Conservation (phyloP, 208 protist species). For the Wallacemonas sp. region DNA sequence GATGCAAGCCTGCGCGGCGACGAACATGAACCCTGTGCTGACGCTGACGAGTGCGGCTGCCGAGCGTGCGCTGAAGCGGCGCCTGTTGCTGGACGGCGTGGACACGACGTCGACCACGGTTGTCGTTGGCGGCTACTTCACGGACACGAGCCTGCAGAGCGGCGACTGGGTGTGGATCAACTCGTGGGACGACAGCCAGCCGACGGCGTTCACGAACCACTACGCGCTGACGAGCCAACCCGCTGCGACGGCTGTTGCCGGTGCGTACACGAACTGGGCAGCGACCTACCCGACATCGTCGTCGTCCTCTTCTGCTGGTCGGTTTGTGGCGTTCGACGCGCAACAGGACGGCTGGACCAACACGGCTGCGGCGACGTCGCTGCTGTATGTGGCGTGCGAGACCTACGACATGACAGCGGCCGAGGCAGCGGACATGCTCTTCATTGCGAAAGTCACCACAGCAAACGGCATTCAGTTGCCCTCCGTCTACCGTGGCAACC, state of each 20-base stretch:
- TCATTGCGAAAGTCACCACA: too few relatives aligned
- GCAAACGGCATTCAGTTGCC: neutral
- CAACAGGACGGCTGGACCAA: too few relatives aligned
- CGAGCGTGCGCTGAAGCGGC: neutral
- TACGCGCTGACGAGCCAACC: too few relatives aligned
- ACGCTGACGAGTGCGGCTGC: neutral
- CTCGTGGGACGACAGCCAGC: too few relatives aligned
- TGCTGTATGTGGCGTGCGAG: neutral
- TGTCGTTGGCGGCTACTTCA: too few relatives aligned
- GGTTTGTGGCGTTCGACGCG: slow-evolving; percentile 6
- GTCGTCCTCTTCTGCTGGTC: neutral
- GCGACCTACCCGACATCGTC: neutral
- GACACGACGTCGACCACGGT: too few relatives aligned
- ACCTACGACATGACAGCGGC: neutral
- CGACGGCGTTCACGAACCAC: too few relatives aligned
- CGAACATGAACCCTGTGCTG: slow-evolving; percentile 1
- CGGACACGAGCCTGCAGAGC: too few relatives aligned
- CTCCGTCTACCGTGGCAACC: neutral
- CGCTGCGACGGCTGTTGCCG: neutral
- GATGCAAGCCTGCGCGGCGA: slow-evolving; percentile 4
- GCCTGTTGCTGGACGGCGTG: neutral
- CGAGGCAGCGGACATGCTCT: too few relatives aligned
- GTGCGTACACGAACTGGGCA: slow-evolving; percentile 7
- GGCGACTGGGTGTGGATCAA: too few relatives aligned
- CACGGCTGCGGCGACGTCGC: too few relatives aligned